Percentiles rank a stretch among this genome's conserved stretches.
phyloP scores from a whole-genome alignment of 2,329 filamentous ascomycete genomes.

The Pseudocercospora vitis region DNA sequence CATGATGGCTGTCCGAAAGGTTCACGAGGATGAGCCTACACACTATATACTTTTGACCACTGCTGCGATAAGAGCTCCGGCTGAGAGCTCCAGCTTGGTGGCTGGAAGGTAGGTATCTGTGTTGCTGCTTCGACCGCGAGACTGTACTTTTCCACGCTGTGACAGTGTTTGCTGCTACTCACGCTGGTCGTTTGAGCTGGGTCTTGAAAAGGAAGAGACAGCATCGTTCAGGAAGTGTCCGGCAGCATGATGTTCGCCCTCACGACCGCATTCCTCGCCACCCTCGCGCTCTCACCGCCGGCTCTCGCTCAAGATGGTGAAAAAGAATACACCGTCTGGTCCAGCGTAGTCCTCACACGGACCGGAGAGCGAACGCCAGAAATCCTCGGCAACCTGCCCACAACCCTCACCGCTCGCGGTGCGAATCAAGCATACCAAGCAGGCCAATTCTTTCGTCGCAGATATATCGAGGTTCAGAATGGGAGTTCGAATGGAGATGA shows the following conservation, averaged over 20 bases:
- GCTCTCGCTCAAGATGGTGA: constrained; percentile 20
- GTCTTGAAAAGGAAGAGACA: not conserved
- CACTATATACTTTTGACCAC: not conserved
- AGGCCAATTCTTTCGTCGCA: constrained; percentile 53
- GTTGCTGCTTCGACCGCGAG: not conserved
- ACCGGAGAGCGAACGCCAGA: constrained; percentile 57
- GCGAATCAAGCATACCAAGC: constrained; percentile 55
- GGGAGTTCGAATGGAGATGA: constrained; percentile 22
- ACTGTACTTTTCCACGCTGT: too few species aligned
- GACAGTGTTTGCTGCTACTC: not conserved
- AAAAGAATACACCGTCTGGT: constrained; percentile 42
- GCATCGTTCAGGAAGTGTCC: not conserved
- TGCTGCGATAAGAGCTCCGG: constrained; percentile 28
- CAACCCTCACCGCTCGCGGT: constrained; percentile 53
- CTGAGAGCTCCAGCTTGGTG: constrained; percentile 7
- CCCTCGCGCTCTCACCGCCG: constrained; percentile 24
- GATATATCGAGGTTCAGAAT: constrained; percentile 48
- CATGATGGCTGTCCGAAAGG: constrained; percentile 5
- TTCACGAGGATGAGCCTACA: constrained; percentile 8
- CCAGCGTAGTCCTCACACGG: constrained; percentile 55
- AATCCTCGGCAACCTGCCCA: constrained; percentile 36
- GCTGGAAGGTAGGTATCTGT: not conserved
- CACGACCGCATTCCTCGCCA: constrained; percentile 21
- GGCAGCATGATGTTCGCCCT: constrained; percentile 26
- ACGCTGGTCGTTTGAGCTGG: constrained; percentile 11